Evolutionary conservation across 352 stramenopile genomes (phyloP), one percentile per base, ranked within the genome.

Genomic region (Phytopythium kandeliae): DNA sequence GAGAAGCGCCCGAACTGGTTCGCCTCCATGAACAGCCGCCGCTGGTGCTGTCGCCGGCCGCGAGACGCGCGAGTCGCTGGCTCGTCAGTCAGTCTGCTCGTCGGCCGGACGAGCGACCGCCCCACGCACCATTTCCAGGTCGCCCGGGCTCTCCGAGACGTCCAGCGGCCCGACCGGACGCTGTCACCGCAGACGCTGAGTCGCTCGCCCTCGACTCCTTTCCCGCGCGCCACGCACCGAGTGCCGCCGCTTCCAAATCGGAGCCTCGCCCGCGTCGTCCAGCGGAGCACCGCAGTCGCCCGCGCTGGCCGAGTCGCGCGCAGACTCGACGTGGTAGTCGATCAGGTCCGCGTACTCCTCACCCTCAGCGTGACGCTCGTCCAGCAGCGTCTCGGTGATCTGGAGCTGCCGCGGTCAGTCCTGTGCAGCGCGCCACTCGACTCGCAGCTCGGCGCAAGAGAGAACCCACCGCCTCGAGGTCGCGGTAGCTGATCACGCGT

Each of bases 321-420:
- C 71, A 26, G 78, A 87, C 35, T 87, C 74, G 9, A 89, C 60
- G 33, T 89, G 74, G 25, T 58, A 80, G 45, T 89, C 78, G 57
- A 87, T 87, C 25, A 89, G 49, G 40, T 87, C 46, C 12, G 56
- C 71, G 26, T 87, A 89, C 40, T 87, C 76, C 2, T 86, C 76
- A 15, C 55, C 46, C 17, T 79, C 57, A 10, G 71, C 56, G 11
- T 73, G 63, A 0, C 66, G 65, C n/a, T 86, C 71, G 28, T 85
- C 65, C 4, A 89, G 54, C 48, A 89, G 55, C 55, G 65, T 74
- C 48, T 89, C 74, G 3, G 78, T 89, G 55, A 89, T 89, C 75
- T 88, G 46, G 7, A 12, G 8, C n/a, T 22, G 28, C 9, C 24
- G 28, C 28, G 4, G 16, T 19, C 24, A 31, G 41, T 57, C 34